Percentiles rank a stretch among this genome's conserved stretches.
These are phyloP conservation scores for Paraurostyla sp. DNA, from an alignment of 73 alveolate genomes.

Conservation along the genomic window DNA sequence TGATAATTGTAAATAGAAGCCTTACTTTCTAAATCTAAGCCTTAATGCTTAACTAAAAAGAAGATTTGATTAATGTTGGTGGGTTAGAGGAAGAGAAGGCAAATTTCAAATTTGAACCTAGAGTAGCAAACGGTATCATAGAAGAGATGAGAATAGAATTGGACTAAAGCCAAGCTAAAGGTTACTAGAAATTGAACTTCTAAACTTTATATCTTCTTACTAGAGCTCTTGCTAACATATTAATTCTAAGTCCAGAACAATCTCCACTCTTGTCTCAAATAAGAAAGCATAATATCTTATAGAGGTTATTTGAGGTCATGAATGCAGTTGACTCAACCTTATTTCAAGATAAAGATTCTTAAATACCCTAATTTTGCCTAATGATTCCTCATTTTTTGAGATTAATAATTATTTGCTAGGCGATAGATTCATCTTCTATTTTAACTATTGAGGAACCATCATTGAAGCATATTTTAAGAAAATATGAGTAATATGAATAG, in stretches of 20 bases:
- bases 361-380: constrained; percentile 26
- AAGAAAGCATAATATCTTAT: not conserved
- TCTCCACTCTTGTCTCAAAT: not conserved
- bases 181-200: not conserved
- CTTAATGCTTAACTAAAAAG: constrained; percentile 40
- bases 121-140: not conserved
- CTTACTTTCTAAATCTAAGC: constrained; percentile 28
- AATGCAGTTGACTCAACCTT: not conserved
- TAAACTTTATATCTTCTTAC: not conserved
- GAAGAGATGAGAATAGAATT: constrained; percentile 44
- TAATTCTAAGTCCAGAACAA: constrained; percentile 29
- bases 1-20: constrained; percentile 31
- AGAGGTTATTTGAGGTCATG: not conserved
- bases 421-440: not conserved
- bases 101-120: not conserved
- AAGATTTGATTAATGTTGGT: constrained; percentile 21
- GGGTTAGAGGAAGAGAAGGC: constrained; percentile 52
- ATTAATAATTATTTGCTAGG: constrained; percentile 7
- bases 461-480: not conserved
- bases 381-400: constrained; percentile 7
- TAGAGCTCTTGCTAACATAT: constrained; percentile 18
- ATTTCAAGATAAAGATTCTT: not conserved
- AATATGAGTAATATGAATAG: not conserved
- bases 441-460: not conserved
- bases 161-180: not conserved